These are phyloP conservation scores for Tubosaeta brunneosetosa DNA, from an alignment of 768 basidiomycete species.

Conservation along the genomic window DNA sequence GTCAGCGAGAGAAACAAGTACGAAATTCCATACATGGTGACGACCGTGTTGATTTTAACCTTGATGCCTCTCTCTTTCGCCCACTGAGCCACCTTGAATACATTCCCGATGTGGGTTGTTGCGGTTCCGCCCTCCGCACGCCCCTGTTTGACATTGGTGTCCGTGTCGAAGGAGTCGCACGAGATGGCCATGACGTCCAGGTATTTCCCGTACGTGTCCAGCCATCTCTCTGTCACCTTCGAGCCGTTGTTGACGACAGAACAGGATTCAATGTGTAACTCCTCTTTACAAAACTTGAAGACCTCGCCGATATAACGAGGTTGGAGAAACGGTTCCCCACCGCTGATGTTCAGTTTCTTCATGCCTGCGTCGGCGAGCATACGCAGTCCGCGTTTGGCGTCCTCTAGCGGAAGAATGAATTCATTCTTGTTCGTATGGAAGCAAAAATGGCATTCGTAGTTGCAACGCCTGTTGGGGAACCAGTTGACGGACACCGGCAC, in stretches of 20 bases:
- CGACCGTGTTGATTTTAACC: constrained; percentile 32
- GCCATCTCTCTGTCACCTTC: constrained; percentile 34
- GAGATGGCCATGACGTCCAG: constrained; percentile 36
- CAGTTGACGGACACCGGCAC: constrained; percentile 15
- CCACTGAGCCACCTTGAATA: constrained; percentile 31
- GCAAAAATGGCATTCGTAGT: constrained; percentile 34
- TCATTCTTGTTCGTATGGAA: constrained; percentile 31
- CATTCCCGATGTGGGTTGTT: constrained; percentile 23
- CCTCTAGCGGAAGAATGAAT: constrained; percentile 26
- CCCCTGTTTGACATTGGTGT: constrained; percentile 29
- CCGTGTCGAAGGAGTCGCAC: constrained; percentile 32
- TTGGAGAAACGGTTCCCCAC: constrained; percentile 32
- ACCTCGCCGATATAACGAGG: constrained; percentile 30
- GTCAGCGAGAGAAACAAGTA: fast-evolving
- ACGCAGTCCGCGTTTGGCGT: constrained; percentile 28
- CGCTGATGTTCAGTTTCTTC: constrained; percentile 33
- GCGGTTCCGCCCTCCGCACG: constrained; percentile 25
- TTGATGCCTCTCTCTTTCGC: constrained; percentile 27
- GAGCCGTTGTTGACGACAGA: constrained; percentile 29
- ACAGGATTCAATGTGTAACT: constrained; percentile 29
- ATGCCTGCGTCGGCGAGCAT: constrained; percentile 29
- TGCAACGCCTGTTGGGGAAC: constrained; percentile 16
- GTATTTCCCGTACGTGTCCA: constrained; percentile 32
- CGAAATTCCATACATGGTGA: constrained; percentile 19
- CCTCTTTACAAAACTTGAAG: constrained; percentile 31